These are phyloP conservation scores for Trypanosoma mega DNA, from an alignment of 208 protist genomes.

Conservation along the genomic window DNA sequence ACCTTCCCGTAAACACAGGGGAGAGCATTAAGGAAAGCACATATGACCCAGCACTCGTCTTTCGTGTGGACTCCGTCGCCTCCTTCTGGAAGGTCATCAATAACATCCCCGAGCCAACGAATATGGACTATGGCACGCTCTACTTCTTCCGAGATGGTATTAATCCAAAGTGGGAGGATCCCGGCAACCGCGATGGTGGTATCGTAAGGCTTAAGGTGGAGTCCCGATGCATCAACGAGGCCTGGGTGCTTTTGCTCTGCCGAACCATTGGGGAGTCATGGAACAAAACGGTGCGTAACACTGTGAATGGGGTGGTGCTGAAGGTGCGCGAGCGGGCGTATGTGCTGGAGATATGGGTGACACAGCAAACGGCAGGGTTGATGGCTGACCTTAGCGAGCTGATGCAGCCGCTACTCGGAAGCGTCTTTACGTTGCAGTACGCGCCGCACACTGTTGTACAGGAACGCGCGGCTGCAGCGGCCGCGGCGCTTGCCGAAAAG, in stretches of 20 bases:
- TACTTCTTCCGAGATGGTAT: conserved; percentile 96
- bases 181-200: conserved; percentile 85
- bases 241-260: conserved; percentile 82
- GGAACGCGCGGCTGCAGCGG: conserved; percentile 47
- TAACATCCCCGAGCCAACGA: conserved; percentile 85
- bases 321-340: conserved; percentile 77
- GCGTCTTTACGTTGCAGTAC: conserved; percentile 53
- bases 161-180: conserved; percentile 95
- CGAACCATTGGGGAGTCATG: conserved; percentile 85
- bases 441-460: conserved; percentile 58
- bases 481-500: conserved; percentile 42
- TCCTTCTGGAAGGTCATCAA: conserved; percentile 93
- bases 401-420: conserved; percentile 51
- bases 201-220: conserved; percentile 67
- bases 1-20: conserved; percentile 45
- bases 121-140: conserved; percentile 82
- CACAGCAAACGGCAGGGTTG: conserved; percentile 52
- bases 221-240: conserved; percentile 52
- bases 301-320: conserved; percentile 77
- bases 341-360: conserved; percentile 85
- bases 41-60: conserved; percentile 82
- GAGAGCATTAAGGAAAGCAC: conserved; percentile 71
- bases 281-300: conserved; percentile 55
- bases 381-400: conserved; percentile 66
- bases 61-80: conserved; percentile 74